Base-by-base conservation (phyloP, 108 stramenopile genomes). In the Parmales sp. region DNA sequence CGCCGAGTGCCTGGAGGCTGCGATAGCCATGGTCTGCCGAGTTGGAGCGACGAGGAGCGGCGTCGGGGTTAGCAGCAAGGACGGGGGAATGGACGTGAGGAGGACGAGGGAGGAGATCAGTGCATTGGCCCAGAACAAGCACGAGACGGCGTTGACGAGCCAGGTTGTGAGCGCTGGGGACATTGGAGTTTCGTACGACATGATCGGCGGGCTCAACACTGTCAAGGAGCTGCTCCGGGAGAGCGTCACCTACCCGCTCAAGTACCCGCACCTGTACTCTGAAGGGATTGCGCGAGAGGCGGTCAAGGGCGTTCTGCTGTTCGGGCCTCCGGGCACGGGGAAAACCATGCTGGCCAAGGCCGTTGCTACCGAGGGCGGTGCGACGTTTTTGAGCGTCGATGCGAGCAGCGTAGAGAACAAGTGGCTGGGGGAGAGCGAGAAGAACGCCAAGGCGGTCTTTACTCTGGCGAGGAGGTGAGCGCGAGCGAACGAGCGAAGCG, bases 361-460 rank as follows among this genome's bases (percentile, higher is more conserved):
- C 25, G 95, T 98, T 9, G 97, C 97, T 2, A 98, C 97, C 5
- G 97, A 96, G 78, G 95, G 95, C 16, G 96, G 96, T 1, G 95
- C 95, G 1, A 92, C 90, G 36, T 98, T 98, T 66, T 79, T 98
- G 36, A 87, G 88, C 68, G 90, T 98, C 9, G 95, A 95, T 74
- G 95, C 96, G 23, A 93, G 91, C 25, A 90, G 90, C 41, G 90
- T 98, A 39, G 95, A 95, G 78, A 96, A 94, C 80, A 98, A 98
- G 54, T 98, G 95, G 95, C 83, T 98, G 19, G 95, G 95, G 28
- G 97, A 96, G 69, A 90, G 89, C 22, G 96, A 98, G 79, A 98
- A 98, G 76, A 95, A 98, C 80, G 94, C 94, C 28, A 90, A 95
- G 72, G 97, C 97, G n/a, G 95, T 98, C 18, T 98, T 98, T 74